Evolutionary conservation across 768 basidiomycete species (phyloP).

Genomic region (Psilocybe sp.): DNA sequence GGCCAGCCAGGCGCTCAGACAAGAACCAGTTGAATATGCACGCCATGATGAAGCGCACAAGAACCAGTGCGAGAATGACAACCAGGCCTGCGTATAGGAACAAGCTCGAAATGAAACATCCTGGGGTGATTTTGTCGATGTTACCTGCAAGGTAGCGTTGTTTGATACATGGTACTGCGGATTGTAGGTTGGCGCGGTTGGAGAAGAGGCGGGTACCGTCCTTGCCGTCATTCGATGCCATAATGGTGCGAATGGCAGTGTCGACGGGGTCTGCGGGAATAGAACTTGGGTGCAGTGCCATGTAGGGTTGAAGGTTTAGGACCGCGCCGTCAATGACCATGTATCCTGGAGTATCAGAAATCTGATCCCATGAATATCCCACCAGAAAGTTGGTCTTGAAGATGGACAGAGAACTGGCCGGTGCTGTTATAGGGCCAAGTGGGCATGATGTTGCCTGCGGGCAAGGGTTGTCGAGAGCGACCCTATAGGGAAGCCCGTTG

Average conservation of each 20-base stretch:
- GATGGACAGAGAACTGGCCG: constrained; percentile 60
- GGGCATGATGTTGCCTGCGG: constrained; percentile 56
- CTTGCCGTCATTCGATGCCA: constrained; percentile 62
- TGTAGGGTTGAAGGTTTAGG: constrained; percentile 88
- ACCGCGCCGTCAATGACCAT: constrained; percentile 93
- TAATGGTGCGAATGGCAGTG: constrained; percentile 71
- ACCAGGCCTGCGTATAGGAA: constrained; percentile 89
- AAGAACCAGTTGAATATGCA: constrained; percentile 97
- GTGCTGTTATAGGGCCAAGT: constrained; percentile 57
- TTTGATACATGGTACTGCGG: constrained; percentile 75
- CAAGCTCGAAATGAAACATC: constrained; percentile 88
- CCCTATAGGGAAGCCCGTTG: constrained; percentile 54
- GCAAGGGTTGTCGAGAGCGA: constrained; percentile 78
- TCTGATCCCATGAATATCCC: constrained; percentile 92
- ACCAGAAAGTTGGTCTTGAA: constrained; percentile 64
- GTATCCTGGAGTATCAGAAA: constrained; percentile 67
- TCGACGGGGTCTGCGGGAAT: constrained; percentile 80
- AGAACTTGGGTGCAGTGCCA: constrained; percentile 64
- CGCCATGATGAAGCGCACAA: constrained; percentile 94
- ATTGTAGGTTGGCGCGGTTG: constrained; percentile 60
- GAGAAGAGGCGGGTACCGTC: constrained; percentile 90
- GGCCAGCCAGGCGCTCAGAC: constrained; percentile 74
- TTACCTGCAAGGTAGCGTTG: constrained; percentile 90
- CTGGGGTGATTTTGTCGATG: constrained; percentile 95
- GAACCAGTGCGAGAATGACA: constrained; percentile 86